These are phyloP conservation scores for Kodamaea plutei DNA, from an alignment of 1,139 yeast species.

Conservation along the genomic window DNA sequence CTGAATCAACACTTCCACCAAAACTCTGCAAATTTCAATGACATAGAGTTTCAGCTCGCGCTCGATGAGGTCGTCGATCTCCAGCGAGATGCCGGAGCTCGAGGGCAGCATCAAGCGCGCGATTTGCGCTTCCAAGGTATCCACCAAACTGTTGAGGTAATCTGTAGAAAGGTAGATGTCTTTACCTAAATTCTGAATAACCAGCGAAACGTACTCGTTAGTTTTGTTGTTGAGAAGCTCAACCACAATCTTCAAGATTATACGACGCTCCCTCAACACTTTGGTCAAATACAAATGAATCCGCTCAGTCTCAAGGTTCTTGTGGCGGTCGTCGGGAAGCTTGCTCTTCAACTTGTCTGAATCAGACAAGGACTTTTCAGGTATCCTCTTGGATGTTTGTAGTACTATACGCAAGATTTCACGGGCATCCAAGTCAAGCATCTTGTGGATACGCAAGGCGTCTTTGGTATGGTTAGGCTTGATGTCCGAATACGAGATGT, in stretches of 20 bases:
- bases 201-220: slow-evolving; percentile 25
- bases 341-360: slow-evolving; percentile 28
- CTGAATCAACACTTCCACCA: slow-evolving; percentile 37
- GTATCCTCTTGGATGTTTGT: slow-evolving; percentile 36
- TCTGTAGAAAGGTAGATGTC: slow-evolving; percentile 29
- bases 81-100: slow-evolving; percentile 15
- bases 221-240: slow-evolving; percentile 36
- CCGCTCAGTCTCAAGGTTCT: slow-evolving; percentile 26
- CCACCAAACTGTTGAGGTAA: slow-evolving; percentile 26
- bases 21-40: slow-evolving; percentile 40
- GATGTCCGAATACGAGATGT: slow-evolving; percentile 35
- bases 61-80: slow-evolving; percentile 22
- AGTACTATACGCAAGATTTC: slow-evolving; percentile 47
- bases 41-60: slow-evolving; percentile 36
- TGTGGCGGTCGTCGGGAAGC: slow-evolving; percentile 35
- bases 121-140: slow-evolving; percentile 13
- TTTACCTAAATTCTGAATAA: slow-evolving; percentile 38
- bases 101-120: slow-evolving; percentile 7
- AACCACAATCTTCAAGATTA: slow-evolving; percentile 36
- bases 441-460: slow-evolving; percentile 37
- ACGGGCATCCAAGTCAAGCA: slow-evolving; percentile 30
- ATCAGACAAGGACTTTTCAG: slow-evolving; percentile 23
- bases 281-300: slow-evolving; percentile 28
- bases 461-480: slow-evolving; percentile 27
- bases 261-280: slow-evolving; percentile 45